Evolutionary conservation across 352 stramenopile genomes (phyloP), one percentile per base, ranked within the genome.

Genomic region (Poterioochromonas sp.): DNA sequence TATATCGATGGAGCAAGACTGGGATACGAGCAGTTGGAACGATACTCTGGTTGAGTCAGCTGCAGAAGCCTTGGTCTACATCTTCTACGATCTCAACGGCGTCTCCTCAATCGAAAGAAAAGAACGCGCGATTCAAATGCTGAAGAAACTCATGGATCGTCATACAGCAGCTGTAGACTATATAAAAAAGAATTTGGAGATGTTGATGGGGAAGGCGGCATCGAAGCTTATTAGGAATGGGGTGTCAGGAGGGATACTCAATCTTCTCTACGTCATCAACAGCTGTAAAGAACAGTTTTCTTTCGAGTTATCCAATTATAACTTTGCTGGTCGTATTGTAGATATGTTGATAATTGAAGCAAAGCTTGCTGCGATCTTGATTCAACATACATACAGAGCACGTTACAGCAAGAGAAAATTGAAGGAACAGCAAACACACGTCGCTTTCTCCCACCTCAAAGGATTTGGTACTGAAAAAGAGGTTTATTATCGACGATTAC

Each of bases 341-440:
- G 69, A 77, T 12, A 77, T 77, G 69, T 44, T 77, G n/a, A 39
- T 77, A 32, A 18, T 47, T n/a, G 69, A 77, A 32, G 69, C 69
- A 3, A 37, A 44, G 32, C 37, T 77, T 12, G 69, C 69, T 29
- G 69, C 69, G 3, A 70, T 65, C 11, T 43, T 77, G 26, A 77
- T 77, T 64, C 69, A 77, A 44, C 44, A 77, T 44, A 64, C 69
- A 22, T 77, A 73, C 32, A 12, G 69, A 41, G 26, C 69, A 41
- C 22, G 20, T 43, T 12, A 47, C 5, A 32, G 20, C 11, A 73
- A 47, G 40, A 49, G 26, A 29, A 8, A 49, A 44, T 68, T 68
- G 29, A 12, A 68, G 26, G 26, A 11, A 8, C 5, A 32, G 58
- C 58, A 68, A 40, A 18, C 26, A 18, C 40, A n/a, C 18, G 18